A percentile compares a stretch with the other conserved stretches of the same genome.
Conservation (phyloP, 75 land plant species). For the Selaginella moellendorffii region DNA sequence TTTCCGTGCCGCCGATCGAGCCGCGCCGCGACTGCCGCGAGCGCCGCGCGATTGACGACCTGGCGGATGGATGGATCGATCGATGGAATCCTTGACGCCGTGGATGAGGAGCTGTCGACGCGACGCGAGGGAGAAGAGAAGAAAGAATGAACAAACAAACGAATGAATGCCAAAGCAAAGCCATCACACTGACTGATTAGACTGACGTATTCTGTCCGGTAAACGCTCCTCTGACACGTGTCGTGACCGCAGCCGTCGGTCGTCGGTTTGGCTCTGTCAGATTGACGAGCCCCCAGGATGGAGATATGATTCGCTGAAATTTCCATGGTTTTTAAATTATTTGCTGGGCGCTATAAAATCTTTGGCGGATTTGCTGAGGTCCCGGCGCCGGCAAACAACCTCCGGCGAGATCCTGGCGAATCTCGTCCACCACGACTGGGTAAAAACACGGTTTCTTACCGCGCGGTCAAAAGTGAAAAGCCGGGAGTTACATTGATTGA, state of each 20-base stretch:
- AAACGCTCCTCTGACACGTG: not conserved
- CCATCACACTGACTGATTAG: too few species aligned
- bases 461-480: not conserved
- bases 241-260: not conserved
- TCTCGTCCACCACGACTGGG: not conserved
- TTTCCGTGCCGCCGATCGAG: too few species aligned
- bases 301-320: too few species aligned
- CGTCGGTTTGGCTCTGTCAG: not conserved
- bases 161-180: too few species aligned
- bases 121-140: too few species aligned
- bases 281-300: too few species aligned
- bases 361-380: not conserved
- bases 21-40: too few species aligned
- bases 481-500: too few species aligned
- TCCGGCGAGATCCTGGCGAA: not conserved
- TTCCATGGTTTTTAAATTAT: not conserved
- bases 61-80: not conserved
- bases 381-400: not conserved
- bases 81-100: not conserved
- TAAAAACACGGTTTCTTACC: not conserved
- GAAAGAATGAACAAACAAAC: not conserved
- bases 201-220: not conserved
- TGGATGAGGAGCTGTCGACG: too few species aligned
- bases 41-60: not conserved
- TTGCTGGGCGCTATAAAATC: not conserved